A percentile compares a stretch with the other conserved stretches of the same genome.
phyloP scores from a whole-genome alignment of 768 basidiomycete genomes.

The Boletus edulis region DNA sequence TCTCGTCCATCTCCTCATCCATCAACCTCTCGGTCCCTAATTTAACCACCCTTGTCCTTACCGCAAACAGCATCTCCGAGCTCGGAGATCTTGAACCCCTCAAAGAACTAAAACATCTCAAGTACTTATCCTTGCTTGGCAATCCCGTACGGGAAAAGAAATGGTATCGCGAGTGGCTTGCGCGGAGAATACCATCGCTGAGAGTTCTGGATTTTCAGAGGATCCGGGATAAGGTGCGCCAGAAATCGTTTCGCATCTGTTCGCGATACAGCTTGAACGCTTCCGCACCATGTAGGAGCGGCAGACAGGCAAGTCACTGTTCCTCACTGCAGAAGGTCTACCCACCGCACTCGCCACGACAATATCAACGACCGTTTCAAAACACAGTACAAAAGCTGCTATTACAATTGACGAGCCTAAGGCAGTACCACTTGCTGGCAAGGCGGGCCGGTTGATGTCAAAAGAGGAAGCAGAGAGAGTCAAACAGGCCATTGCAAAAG shows the following conservation, averaged over 20 bases:
- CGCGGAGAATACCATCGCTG: conserved; percentile 81
- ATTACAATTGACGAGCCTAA: conserved; percentile 81
- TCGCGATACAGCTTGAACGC: conserved; percentile 27
- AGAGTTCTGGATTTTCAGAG: conserved; percentile 95
- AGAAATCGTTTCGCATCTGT: conserved; percentile 28
- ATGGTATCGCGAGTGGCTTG: conserved; percentile 96
- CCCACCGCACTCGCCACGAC: conserved; percentile 79
- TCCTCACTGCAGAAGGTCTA: conserved; percentile 76
- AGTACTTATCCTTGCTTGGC: conserved; percentile 74
- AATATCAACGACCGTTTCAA: conserved; percentile 70
- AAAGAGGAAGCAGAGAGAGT: conserved; percentile 89
- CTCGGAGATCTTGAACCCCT: conserved; percentile 84
- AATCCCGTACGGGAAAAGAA: conserved; percentile 89
- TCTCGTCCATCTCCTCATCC: conserved; percentile 78
- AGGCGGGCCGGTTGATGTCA: conserved; percentile 85
- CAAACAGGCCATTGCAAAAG: conserved; percentile 82
- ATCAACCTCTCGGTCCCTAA: conserved; percentile 84
- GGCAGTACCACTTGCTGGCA: conserved; percentile 49
- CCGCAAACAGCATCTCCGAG: conserved; percentile 77
- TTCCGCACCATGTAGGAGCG: conserved; percentile 61
- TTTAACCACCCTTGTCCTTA: conserved; percentile 78
- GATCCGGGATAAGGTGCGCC: conserved; percentile 89
- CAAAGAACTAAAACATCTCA: conserved; percentile 69
- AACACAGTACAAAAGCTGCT: conserved; percentile 56
- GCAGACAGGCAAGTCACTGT: conserved; percentile 66